These are phyloP conservation scores for Gymnopus androsaceus DNA, from an alignment of 1,284 basidiomycete species.

Conservation along the genomic window DNA sequence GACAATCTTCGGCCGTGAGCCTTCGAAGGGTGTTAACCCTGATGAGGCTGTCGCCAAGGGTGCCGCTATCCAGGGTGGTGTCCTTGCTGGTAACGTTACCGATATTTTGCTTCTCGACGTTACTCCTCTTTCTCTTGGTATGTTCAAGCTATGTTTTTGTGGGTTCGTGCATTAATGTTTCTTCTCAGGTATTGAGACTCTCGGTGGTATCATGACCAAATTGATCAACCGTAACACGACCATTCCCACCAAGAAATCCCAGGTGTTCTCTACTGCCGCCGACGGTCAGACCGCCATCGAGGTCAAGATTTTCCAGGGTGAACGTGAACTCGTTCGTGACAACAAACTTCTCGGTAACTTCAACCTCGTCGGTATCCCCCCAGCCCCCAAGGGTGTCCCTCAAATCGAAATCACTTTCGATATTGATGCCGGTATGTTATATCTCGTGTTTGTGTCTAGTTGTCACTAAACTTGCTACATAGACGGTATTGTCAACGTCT, in stretches of 20 bases:
- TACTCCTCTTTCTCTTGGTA: conserved; percentile 90
- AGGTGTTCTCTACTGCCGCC: conserved; percentile 97
- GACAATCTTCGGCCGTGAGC: conserved; percentile 90
- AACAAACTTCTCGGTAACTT: conserved; percentile 99
- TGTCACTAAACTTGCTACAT: conserved; percentile 4
- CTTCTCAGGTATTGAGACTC: conserved; percentile 81
- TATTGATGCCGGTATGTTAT: conserved; percentile 84
- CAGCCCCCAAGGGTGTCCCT: conserved; percentile 96
- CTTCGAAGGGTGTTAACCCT: conserved; percentile 97
- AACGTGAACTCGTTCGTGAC: conserved; percentile 95
- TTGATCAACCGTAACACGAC: conserved; percentile 96
- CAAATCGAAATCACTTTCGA: conserved; percentile 99
- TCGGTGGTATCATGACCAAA: conserved; percentile 98
- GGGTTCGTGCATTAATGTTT: conserved; percentile 4
- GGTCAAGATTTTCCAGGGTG: conserved; percentile 98
- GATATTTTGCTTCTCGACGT: conserved; percentile 97
- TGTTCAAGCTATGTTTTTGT: conserved; percentile 19
- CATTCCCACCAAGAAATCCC: conserved; percentile 99
- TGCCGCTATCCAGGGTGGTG: conserved; percentile 93
- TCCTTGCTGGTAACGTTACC: conserved; percentile 93
- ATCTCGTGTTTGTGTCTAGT: background rate
- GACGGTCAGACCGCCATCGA: conserved; percentile 96
- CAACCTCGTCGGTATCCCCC: conserved; percentile 97
- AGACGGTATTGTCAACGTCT: conserved; percentile 97
- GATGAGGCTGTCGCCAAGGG: conserved; percentile 95